Evolutionary conservation across 2,329 filamentous ascomycete genomes (phyloP), one percentile per base, ranked within the genome.

Genomic region (Diaporthe vaccinii): DNA sequence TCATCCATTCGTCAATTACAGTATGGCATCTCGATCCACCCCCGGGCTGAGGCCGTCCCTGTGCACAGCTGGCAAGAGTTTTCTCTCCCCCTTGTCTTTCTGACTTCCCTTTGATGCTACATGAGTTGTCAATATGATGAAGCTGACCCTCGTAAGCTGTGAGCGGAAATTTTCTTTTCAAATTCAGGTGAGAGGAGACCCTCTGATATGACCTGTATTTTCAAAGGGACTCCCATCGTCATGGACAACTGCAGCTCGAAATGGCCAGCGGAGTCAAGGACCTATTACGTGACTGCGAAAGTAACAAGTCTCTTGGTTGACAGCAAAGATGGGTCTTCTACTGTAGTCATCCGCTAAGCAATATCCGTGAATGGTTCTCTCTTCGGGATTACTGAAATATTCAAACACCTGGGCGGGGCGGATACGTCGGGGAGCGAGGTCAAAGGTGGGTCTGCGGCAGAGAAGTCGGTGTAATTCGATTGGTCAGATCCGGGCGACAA

Each of bases 401-500:
- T 28, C 46, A 68, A 68, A 68, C 39, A 28, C 57, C 57, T 62
- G 31, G 51, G 28, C 59, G 17, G 31, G 31, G n/a, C 51, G 39
- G 39, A 51, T 34, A 15, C 20, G 14, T 49, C 25, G 49, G 36
- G 20, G 22, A 61, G 61, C 71, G 67, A 72, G 67, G 72, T 76
- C 41, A 62, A 71, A 20, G 28, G 59, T 76, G 74, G 71, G 55
- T 57, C 65, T 68, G 22, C 31, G 25, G 22, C 34, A 51, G 67
- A 20, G 9, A 7, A 49, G 44, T 65, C 58, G 46, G 39, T 75
- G 39, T 72, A 65, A 72, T 53, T 57, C 68, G 36, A 75, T 75
- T 72, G 73, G 73, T 22, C 67, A 72, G 67, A 7, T 31, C 22
- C n/a, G 44, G n/a, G 9, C 65, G 65, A 62, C n/a, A 71, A 62